Base-by-base conservation (phyloP, 768 basidiomycete species). In the Dioszegia hungarica region DNA sequence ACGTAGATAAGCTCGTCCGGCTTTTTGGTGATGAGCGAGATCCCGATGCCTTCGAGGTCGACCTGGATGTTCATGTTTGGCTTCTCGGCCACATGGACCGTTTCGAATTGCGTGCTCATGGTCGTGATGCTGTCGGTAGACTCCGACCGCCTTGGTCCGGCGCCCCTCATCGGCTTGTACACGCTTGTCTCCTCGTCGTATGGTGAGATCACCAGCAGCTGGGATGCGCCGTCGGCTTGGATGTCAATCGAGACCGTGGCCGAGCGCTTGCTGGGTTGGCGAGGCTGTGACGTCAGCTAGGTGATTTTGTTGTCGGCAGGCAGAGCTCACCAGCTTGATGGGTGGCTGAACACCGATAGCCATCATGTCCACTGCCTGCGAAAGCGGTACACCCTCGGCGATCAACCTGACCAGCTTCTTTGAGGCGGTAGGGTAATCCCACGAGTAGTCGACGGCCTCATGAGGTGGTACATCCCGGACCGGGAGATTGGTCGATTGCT, bases 281-380 rank as follows among this genome's bases (percentile, higher is more conserved):
- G 54, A 31, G 61, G 57, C 54, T 34, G n/a, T 11, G n/a, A n/a
- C 3, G 50, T 56, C 47, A 57, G 53, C 29, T 20, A 12, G 1
- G 46, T n/a, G n/a, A n/a, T n/a, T n/a, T 28, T 17, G 22, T 12
- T 22, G 3, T 43, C 17, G 4, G 2, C n/a, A 14, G n/a, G n/a
- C n/a, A n/a, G n/a, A n/a, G 57, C 62, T 52, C 31, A 63, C 65
- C 4, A 72, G 28, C 38, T 83, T 89, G 81, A 93, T 93, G 1
- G 95, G 95, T 12, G 89, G 76, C 5, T 94, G 82, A 62, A 88
- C 83, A 25, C 95, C 95, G 20, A 99, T 98, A 75, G 97, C 95
- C 85, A 94, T 86, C 59, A 94, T 86, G 71, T 98, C 94, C 48
- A 98, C 79, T 20, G 80, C 75, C 27, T 89, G 82, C 11, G 82